These are phyloP conservation scores for Naganishia sp. DNA, from an alignment of 1,284 basidiomycete species.

Conservation along the genomic window DNA sequence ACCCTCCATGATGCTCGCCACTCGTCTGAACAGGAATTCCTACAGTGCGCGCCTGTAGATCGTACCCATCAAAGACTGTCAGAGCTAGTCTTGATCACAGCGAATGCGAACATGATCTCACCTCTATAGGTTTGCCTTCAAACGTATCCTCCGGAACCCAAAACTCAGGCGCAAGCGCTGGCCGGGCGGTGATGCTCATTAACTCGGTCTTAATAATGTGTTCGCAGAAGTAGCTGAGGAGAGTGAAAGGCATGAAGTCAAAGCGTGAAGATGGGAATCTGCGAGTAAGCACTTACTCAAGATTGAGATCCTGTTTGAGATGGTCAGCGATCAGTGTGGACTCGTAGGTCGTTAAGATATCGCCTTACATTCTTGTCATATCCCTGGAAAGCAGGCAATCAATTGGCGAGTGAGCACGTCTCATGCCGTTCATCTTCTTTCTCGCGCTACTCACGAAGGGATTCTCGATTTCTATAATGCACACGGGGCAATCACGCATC, in stretches of 20 bases:
- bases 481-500: conserved; percentile 17
- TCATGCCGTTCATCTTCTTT: no score
- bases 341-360: background rate
- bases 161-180: conserved; percentile 41
- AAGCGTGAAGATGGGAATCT: no score
- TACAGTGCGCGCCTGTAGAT: no score
- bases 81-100: background rate
- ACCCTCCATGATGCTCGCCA: no score
- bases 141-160: conserved; percentile 40
- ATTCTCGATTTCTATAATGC: conserved; percentile 45
- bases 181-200: conserved; percentile 46
- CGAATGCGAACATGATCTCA: background rate
- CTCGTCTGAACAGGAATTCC: no score
- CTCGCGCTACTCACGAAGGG: conserved; percentile 55
- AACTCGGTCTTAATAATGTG: conserved; percentile 52
- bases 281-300: conserved; percentile 35
- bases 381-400: conserved; percentile 53
- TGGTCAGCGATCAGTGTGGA: background rate
- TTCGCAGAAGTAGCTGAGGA: conserved; percentile 45
- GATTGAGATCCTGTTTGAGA: conserved; percentile 41
- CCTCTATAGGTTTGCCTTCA: conserved; percentile 5
- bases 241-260: background rate
- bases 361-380: conserved; percentile 34
- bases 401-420: conserved; percentile 65
- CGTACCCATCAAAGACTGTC: background rate